Evolutionary conservation across 495 filamentous ascomycete genomes (phyloP).

Genomic region (Penicillium ochrochloron): DNA sequence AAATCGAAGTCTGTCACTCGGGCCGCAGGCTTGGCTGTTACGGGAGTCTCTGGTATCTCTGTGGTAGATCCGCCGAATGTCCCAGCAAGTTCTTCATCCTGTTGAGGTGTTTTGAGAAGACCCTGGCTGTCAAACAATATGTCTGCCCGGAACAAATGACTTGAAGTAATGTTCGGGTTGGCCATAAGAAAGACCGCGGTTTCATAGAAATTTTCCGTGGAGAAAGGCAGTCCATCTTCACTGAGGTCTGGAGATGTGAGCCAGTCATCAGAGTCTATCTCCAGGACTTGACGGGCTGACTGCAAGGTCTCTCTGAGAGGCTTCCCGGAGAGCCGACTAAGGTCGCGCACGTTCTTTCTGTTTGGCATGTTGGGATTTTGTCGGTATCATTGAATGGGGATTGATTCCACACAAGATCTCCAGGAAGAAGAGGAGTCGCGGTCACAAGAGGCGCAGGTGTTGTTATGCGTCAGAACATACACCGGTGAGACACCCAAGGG

Average conservation of each 20-base stretch:
- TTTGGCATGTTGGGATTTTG: constrained; percentile 19
- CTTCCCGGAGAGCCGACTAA: constrained; percentile 34
- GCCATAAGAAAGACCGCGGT: constrained; percentile 74
- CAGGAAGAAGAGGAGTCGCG: background rate
- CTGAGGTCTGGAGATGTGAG: constrained; percentile 40
- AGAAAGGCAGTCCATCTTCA: constrained; percentile 49
- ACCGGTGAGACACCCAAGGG: background rate
- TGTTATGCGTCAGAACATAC: background rate
- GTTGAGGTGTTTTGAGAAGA: constrained; percentile 35
- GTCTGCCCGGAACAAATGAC: constrained; percentile 84
- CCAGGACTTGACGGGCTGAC: constrained; percentile 20
- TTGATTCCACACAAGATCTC: background rate
- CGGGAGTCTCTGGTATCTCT: background rate
- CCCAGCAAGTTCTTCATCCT: constrained; percentile 32
- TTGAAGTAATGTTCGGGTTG: constrained; percentile 87
- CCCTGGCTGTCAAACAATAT: constrained; percentile 64
- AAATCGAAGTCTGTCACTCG: constrained; percentile 56
- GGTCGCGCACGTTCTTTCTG: constrained; percentile 26
- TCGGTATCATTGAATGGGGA: background rate
- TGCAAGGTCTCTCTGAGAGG: constrained; percentile 37
- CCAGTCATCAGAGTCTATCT: constrained; percentile 32
- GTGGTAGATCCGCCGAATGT: background rate
- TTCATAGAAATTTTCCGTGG: constrained; percentile 59
- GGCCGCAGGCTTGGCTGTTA: constrained; percentile 31
- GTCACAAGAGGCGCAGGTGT: background rate